Base-by-base conservation (phyloP, 192 early-diverging fungal species). In the Funneliformis geosporum region DNA sequence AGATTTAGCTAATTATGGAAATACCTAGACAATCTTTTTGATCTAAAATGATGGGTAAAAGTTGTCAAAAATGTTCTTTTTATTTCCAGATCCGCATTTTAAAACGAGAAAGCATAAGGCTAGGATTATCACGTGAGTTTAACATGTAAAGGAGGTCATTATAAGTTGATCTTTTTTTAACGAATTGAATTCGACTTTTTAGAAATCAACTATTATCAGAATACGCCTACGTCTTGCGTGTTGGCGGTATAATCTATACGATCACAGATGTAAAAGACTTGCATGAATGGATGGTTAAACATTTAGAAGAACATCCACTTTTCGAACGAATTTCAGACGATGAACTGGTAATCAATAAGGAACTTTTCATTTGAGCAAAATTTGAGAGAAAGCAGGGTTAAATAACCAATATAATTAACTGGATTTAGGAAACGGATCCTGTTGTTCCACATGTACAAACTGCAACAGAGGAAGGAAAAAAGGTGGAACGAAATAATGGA, bases 81-180 rank as follows among this genome's bases (percentile, higher is more conserved):
- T 99, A 76, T 99, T 99, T 82, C 97, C 98, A 60, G 98, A 99
- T 84, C 98, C 98, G 40, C 97, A 99, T 81, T 99, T 99, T 85
- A 99, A 99, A 83, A 96, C 95, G 78, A 92, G 94, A 81, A 99
- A 99, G 85, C 96, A 98, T 88, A 98, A 98, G 88, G 96, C 96
- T 0, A 89, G 98, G 44, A 99, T 99, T 76, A 95, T 99, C 72
- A 95, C 94, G 81, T 88, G 85, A 75, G 81, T 71, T 14, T 28
- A 40, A 67, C 1, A 10, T 38, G n/a, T 69, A 28, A n/a, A 42
- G 14, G 5, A 4, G 8, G 18, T 60, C 55, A 39, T 42, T 21
- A 10, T 21, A 70, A 28, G 50, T 79, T n/a, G 10, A 40, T 0
- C 8, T 7, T 44, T 11, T 40, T 71, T 7, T 11, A 61, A 69